Conservation (phyloP, 2,329 filamentous ascomycete species). For the Penicillium sp. region DNA sequence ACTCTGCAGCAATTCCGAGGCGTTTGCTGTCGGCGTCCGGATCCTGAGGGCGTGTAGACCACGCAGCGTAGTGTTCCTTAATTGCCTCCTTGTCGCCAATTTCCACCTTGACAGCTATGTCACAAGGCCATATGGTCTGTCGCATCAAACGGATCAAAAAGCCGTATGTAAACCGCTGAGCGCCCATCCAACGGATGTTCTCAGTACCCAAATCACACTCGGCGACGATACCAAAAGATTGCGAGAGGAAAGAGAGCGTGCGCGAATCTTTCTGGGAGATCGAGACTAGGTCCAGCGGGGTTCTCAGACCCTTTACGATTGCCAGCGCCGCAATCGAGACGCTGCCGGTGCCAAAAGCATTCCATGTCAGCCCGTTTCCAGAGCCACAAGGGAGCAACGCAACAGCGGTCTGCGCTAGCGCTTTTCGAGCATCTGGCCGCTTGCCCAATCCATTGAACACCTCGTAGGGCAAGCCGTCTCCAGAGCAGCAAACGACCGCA, state of each 20-base stretch:
- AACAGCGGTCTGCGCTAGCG: constrained; percentile 74
- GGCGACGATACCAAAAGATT: constrained; percentile 83
- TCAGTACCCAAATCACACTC: constrained; percentile 90
- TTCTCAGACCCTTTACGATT: constrained; percentile 83
- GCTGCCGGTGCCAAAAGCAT: constrained; percentile 76
- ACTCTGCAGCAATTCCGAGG: constrained; percentile 39
- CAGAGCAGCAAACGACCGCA: constrained; percentile 82
- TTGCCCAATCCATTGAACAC: constrained; percentile 89
- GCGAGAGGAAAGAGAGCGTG: constrained; percentile 83
- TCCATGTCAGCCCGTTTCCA: constrained; percentile 90
- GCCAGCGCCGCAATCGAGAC: constrained; percentile 74
- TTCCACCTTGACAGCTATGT: constrained; percentile 80
- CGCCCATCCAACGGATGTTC: constrained; percentile 88
- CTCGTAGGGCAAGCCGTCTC: constrained; percentile 87
- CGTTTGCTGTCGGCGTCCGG: constrained; percentile 15
- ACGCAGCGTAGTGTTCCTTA: constrained; percentile 65
- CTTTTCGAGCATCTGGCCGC: constrained; percentile 69
- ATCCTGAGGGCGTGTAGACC: constrained; percentile 35
- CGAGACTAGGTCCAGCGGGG: constrained; percentile 79
- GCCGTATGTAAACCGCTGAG: constrained; percentile 78
- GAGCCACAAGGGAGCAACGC: constrained; percentile 88
- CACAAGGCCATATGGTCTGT: constrained; percentile 80
- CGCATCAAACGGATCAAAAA: constrained; percentile 73
- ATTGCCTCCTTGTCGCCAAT: constrained; percentile 72
- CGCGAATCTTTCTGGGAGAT: constrained; percentile 76